A percentile compares a stretch with the other conserved stretches of the same genome.
Evolutionary conservation across 2,329 filamentous ascomycete genomes (phyloP).

Genomic region (Aspergillus floridensis): DNA sequence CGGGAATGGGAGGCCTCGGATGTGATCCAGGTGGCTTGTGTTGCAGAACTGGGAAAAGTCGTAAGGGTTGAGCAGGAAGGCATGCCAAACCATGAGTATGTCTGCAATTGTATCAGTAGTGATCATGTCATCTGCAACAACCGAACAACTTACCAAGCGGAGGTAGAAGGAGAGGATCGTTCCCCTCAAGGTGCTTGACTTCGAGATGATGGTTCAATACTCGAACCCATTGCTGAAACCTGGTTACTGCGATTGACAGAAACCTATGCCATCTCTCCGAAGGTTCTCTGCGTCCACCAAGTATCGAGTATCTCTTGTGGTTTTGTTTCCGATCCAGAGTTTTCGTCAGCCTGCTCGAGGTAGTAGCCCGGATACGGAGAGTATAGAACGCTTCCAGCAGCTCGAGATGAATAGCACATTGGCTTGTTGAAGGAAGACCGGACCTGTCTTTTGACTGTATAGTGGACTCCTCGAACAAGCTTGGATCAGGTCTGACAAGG

Average conservation of each 20-base stretch:
- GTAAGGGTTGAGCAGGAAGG: slow-evolving; percentile 71
- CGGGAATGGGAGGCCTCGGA: slow-evolving; percentile 63
- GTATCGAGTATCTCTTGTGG: not conserved
- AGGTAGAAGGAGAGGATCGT: slow-evolving; percentile 39
- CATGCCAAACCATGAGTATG: slow-evolving; percentile 76
- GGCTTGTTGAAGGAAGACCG: slow-evolving; percentile 6
- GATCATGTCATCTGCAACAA: too few relatives aligned
- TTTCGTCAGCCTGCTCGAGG: slow-evolving; percentile 8
- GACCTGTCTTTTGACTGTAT: not conserved
- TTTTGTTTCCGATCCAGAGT: slow-evolving; percentile 2
- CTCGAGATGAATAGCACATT: slow-evolving; percentile 19
- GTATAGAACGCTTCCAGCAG: slow-evolving; percentile 16
- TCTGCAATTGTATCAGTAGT: slow-evolving; percentile 43
- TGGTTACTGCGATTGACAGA: slow-evolving; percentile 9
- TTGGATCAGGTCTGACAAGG: not conserved
- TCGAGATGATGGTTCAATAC: not conserved
- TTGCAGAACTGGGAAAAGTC: slow-evolving; percentile 68
- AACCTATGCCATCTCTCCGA: slow-evolving; percentile 14
- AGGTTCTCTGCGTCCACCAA: not conserved
- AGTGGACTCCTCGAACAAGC: not conserved
- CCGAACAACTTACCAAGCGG: slow-evolving; percentile 52
- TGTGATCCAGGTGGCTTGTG: slow-evolving; percentile 50
- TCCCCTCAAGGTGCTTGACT: not conserved
- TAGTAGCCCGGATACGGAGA: slow-evolving; percentile 8
- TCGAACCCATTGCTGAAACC: slow-evolving; percentile 14